Base-by-base conservation (phyloP, 2,329 filamentous ascomycete species). In the Aspergillus tanneri region DNA sequence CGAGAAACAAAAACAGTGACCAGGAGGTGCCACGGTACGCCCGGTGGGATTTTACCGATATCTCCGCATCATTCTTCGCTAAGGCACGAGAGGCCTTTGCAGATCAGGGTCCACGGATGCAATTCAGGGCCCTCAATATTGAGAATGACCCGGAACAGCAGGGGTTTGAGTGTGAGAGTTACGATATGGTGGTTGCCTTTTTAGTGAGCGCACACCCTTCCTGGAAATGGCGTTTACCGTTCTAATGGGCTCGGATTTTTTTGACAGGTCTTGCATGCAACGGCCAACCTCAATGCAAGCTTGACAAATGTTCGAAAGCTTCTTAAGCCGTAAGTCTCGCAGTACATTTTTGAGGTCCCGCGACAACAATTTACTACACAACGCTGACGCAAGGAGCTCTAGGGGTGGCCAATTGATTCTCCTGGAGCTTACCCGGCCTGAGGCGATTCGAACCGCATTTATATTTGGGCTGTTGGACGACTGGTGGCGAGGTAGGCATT, bases 101-200 rank as follows among this genome's bases (percentile, higher is more conserved):
- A 7, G 28, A 27, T 4, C 38, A 57, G 4, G 38, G 28, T 2
- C 41, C 45, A 9, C 49, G 40, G 2, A 53, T 59, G 47, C n/a
- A 12, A 5, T 59, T 56, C 16, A 51, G 25, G 5, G 21, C 40
- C 1, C 28, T 59, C 1, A 41, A 59, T 27, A 53, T 58, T 5
- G 51, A 58, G 16, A 16, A 52, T 5, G 55, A 59, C 19, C 55
- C 53, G 0, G 51, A 49, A 8, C 7, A 21, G 4, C 55, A 59
- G 16, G 57, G 49, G 0, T 59, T 59, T 18, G 49, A 52, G 10
- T 50, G 43, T 23, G 57, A 46, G 3, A 49, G 44, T 1, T 59
- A 57, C 40, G 56, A 59, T 38, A 18, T 59, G 18, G 55, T 57
- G 18, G 53, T 53, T 14, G 55, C 54, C 4, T 54, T 37, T 6